Evolutionary conservation across 352 stramenopile genomes (phyloP).

Genomic region (Thraustochytrium striatum): DNA sequence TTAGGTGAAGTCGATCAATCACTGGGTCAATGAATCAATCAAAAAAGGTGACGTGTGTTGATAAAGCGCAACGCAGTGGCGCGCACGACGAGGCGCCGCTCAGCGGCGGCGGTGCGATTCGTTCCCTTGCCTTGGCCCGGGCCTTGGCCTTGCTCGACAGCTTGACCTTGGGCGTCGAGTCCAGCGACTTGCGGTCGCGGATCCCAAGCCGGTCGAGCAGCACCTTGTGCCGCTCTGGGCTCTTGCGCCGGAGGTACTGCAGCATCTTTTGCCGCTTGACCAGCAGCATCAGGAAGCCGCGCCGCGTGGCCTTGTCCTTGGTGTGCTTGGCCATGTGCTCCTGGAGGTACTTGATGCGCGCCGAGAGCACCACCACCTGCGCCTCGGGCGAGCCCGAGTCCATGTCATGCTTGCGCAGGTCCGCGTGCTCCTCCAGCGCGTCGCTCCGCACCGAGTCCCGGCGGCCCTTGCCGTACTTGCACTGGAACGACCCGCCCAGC

Average conservation of each 20-base stretch:
- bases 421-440: background rate
- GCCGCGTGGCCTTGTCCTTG: slow-evolving; percentile 53
- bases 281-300: slow-evolving; percentile 52
- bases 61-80: too few relatives aligned
- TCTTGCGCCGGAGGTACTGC: background rate
- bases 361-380: slow-evolving; percentile 54
- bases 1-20: too few relatives aligned
- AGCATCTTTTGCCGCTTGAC: slow-evolving; percentile 44
- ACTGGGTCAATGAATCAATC: too few relatives aligned
- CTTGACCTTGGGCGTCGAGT: background rate
- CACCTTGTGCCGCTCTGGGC: background rate
- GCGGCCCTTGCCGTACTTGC: background rate
- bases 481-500: background rate
- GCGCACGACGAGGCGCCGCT: too few relatives aligned
- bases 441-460: background rate
- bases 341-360: slow-evolving; percentile 55
- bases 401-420: background rate
- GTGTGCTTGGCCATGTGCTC: slow-evolving; percentile 55
- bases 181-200: background rate
- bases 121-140: too few relatives aligned
- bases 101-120: too few relatives aligned
- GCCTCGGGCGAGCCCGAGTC: slow-evolving; percentile 51
- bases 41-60: too few relatives aligned
- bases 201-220: background rate
- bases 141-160: too few relatives aligned